Base-by-base conservation (phyloP, 345 rosid genomes). In the Gossypium turneri region DNA sequence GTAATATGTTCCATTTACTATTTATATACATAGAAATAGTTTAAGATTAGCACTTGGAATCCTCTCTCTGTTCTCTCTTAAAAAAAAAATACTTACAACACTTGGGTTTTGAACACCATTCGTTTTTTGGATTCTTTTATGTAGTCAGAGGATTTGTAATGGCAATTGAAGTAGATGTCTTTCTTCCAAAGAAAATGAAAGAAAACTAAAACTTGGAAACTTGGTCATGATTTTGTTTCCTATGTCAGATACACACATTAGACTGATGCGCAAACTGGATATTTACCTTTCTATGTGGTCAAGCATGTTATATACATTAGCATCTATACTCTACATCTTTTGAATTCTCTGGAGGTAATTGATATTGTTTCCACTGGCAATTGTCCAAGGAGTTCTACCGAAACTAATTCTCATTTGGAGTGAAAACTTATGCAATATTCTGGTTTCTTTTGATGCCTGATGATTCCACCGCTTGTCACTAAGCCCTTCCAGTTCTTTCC, bases 381-480 rank as follows among this genome's bases (percentile, higher is more conserved):
- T 17, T 63, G 68, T 9, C 45, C 41, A 34, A 34, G 41, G 41
- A 34, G 41, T 34, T 34, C 7, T 34, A 34, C 41, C 41, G 7
- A 34, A 34, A 5, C 41, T 16, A 67, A 13, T 22, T 67, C 48
- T 22, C 1, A 9, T 13, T 22, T 47, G 53, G 38, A 24, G 16
- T 67, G 27, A 66, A 67, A 41, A 47, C 7, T 12, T 25, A 48
- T 67, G 38, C 27, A 20, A 45, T 67, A 20, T 43, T 65, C 29
- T 45, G 57, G 57, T 67, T 67, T 67, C 57, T 67, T 48, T 67
- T 25, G 13, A 56, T 56, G 65, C 65, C 12, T 19, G 34, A 57
- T 72, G 29, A 41, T 72, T 72, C 65, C 2, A 1, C 65, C 57
- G 52, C 65, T 72, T 72, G n/a, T 68, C 7, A 3, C 41, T 25